phyloP scores from a whole-genome alignment of 2,329 filamentous ascomycete species.

The Botrytis cinerea region DNA sequence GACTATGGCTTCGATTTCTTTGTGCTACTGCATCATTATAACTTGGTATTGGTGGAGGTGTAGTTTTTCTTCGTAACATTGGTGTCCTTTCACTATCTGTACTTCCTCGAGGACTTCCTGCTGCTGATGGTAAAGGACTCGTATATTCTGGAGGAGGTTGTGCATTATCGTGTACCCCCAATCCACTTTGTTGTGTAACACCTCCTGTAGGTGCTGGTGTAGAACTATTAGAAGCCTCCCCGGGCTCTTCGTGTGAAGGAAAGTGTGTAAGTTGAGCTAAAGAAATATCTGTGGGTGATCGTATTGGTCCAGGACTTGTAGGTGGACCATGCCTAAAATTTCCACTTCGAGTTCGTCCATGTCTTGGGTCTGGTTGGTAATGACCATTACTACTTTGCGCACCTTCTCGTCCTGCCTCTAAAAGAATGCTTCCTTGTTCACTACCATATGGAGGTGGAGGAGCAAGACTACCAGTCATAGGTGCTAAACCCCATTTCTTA shows the following conservation, averaged over 20 bases:
- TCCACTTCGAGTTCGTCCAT: constrained; percentile 74
- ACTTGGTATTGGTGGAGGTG: constrained; percentile 43
- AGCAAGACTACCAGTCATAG: constrained; percentile 91
- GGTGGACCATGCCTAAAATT: constrained; percentile 73
- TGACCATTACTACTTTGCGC: constrained; percentile 49
- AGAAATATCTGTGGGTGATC: constrained; percentile 94
- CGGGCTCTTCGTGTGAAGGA: constrained; percentile 67
- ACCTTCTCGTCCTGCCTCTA: constrained; percentile 74
- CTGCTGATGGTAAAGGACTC: constrained; percentile 60
- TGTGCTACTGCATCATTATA: constrained; percentile 42
- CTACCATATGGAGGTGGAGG: constrained; percentile 96
- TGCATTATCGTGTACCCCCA: constrained; percentile 49
- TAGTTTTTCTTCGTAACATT: constrained; percentile 45
- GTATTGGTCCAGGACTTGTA: constrained; percentile 82
- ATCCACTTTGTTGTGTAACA: constrained; percentile 29
- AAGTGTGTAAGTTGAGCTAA: constrained; percentile 80
- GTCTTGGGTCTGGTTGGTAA: constrained; percentile 48
- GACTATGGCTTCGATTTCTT: constrained; percentile 34
- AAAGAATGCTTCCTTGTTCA: constrained; percentile 92
- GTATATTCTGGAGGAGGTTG: constrained; percentile 72
- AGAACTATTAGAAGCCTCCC: constrained; percentile 46
- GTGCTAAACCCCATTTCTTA: constrained; percentile 98
- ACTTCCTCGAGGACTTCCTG: constrained; percentile 51
- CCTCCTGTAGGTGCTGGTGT: constrained; percentile 34
- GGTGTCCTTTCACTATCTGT: constrained; percentile 56